Conservation (phyloP, 805 yeast species). For the Starmerella bacillaris region DNA sequence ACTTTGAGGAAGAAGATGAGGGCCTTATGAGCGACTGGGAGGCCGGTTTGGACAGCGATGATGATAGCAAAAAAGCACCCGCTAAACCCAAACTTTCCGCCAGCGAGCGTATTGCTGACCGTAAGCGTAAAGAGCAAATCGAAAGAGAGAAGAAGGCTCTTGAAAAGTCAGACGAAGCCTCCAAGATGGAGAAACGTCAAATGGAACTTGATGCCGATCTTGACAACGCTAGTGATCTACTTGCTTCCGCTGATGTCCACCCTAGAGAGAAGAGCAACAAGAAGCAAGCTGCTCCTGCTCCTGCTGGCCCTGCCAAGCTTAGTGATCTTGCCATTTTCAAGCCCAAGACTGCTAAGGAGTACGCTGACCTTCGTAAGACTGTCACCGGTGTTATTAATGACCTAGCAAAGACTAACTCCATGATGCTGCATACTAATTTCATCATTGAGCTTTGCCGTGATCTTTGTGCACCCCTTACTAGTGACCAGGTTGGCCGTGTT, state of each 20-base stretch:
- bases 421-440: conserved; percentile 52
- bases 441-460: conserved; percentile 79
- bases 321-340: conserved; percentile 47
- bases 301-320: conserved; percentile 23
- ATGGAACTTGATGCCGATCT: conserved; percentile 76
- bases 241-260: conserved; percentile 42
- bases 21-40: conserved; percentile 93
- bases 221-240: conserved; percentile 81
- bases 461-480: conserved; percentile 56
- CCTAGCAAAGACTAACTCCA: conserved; percentile 39
- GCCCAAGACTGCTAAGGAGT: conserved; percentile 65
- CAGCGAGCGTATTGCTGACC: conserved; percentile 26
- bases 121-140: conserved; percentile 30
- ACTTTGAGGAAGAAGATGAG: conserved; percentile 67
- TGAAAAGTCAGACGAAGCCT: conserved; percentile 36
- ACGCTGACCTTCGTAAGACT: conserved; percentile 57
- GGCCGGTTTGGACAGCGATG: conserved; percentile 49
- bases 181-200: conserved; percentile 52
- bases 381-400: conserved; percentile 42
- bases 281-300: conserved; percentile 22
- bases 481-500: conserved; percentile 72
- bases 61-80: conserved; percentile 22
- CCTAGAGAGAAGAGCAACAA: conserved; percentile 22
- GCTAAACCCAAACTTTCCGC: conserved; percentile 31
- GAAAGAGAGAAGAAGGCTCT: conserved; percentile 30